Conservation (phyloP, 805 yeast genomes). For the Ogataea minuta region DNA sequence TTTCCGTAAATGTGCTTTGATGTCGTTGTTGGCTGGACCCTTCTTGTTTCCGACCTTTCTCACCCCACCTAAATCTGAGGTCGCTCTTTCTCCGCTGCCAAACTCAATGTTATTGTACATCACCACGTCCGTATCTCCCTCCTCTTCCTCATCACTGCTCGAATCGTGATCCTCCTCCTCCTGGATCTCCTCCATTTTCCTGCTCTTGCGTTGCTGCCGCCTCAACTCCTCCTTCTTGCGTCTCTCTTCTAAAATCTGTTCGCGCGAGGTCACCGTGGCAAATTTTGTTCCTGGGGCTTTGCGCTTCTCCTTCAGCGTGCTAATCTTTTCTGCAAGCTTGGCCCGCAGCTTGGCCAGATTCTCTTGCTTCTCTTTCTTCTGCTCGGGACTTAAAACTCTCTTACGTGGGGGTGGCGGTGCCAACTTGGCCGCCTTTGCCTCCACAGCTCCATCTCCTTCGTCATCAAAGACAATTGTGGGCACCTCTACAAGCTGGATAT, state of each 20-base stretch:
- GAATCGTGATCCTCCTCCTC: constrained; percentile 38
- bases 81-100: constrained; percentile 74
- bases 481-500: constrained; percentile 4
- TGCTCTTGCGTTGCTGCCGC: constrained; percentile 32
- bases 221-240: constrained; percentile 45
- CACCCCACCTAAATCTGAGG: constrained; percentile 63
- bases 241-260: constrained; percentile 67
- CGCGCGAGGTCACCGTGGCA: constrained; percentile 86
- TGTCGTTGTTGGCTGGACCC: constrained; percentile 84
- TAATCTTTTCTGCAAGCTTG: constrained; percentile 75
- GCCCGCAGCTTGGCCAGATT: constrained; percentile 68
- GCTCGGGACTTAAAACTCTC: constrained; percentile 42
- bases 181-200: constrained; percentile 31
- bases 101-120: constrained; percentile 82
- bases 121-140: constrained; percentile 42
- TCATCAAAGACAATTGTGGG: constrained; percentile 61
- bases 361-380: constrained; percentile 47
- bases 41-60: constrained; percentile 62
- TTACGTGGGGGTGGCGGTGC: constrained; percentile 13
- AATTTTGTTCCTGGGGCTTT: constrained; percentile 87
- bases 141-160: constrained; percentile 37
- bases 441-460: constrained; percentile 54
- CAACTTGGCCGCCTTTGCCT: constrained; percentile 15
- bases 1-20: constrained; percentile 75
- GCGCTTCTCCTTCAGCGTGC: constrained; percentile 68